Evolutionary conservation across 2,329 filamentous ascomycete genomes (phyloP).

Genomic region (Epicoccum sorghinum): DNA sequence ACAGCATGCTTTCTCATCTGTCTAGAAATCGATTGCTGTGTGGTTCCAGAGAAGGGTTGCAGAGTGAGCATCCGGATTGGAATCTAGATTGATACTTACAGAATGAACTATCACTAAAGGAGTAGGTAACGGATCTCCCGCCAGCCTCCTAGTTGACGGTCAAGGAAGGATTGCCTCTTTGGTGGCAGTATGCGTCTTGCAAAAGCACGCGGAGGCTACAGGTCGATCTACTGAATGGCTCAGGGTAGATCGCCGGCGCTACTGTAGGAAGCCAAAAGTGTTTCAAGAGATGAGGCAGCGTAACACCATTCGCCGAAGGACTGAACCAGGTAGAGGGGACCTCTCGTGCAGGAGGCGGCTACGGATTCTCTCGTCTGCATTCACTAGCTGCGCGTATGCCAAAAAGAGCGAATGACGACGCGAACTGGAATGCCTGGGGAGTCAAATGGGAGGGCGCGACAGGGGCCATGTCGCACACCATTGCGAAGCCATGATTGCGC

Average conservation of each 20-base stretch:
- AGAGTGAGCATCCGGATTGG: slow-evolving; percentile 22
- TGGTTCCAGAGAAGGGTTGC: slow-evolving; percentile 33
- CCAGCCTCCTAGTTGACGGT: slow-evolving; percentile 24
- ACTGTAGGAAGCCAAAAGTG: slow-evolving; percentile 25
- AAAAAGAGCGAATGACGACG: slow-evolving; percentile 22
- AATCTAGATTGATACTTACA: slow-evolving; percentile 6
- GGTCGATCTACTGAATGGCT: slow-evolving; percentile 13
- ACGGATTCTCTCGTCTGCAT: slow-evolving; percentile 32
- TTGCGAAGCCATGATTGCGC: slow-evolving; percentile 9
- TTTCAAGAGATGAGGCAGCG: slow-evolving; percentile 40
- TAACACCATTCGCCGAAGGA: slow-evolving; percentile 30
- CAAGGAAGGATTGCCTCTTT: slow-evolving; percentile 24
- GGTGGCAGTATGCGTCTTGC: slow-evolving; percentile 22
- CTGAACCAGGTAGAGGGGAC: slow-evolving; percentile 37
- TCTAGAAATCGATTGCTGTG: slow-evolving; percentile 7
- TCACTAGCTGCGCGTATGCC: slow-evolving; percentile 29
- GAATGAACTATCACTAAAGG: slow-evolving; percentile 25
- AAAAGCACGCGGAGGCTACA: slow-evolving; percentile 28
- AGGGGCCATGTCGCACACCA: slow-evolving; percentile 14
- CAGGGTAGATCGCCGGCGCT: slow-evolving; percentile 23
- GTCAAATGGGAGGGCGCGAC: slow-evolving; percentile 11
- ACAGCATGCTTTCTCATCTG: slow-evolving; percentile 22
- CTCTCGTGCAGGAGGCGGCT: slow-evolving; percentile 25
- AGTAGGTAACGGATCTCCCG: slow-evolving; percentile 26
- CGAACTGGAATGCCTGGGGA: slow-evolving; percentile 6